Base-by-base conservation (phyloP, 208 protist genomes). In the Acanthamoeba lenticulata region DNA sequence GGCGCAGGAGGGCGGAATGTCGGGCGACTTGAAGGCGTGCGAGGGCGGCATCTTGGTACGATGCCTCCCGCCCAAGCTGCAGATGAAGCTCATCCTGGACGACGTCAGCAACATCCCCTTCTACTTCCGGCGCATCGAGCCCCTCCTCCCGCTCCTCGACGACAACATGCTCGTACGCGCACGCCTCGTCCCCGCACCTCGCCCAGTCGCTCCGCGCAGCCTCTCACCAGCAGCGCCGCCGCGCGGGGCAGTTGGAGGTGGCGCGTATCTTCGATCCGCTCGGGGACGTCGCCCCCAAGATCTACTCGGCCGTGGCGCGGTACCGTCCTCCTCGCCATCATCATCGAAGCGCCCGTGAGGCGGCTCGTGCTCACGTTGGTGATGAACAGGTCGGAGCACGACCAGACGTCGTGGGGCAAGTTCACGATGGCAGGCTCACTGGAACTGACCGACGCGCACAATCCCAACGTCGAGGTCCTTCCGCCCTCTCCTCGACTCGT, bases 101-200 rank as follows among this genome's bases (percentile, higher is more conserved):
- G 67, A 77, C 67, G 67, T 77, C 67, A 77, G 29, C 67, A 77
- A 77, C 19, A 77, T 77, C 21, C 67, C 67, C 36, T 77, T 77
- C 67, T 77, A 77, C 67, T 77, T 77, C 24, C 67, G 67, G 21
- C 32, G 67, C 4, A 77, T 77, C 67, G 67, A 77, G 34, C 67
- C 67, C 67, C 11, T 77, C 67, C 67, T 77, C 15, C 67, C 29
- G 13, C 67, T 77, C 36, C 67, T 77, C 67, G 67, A 77, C 67
- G 67, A 77, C 4, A 38, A 77, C 36, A 77, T 77, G 67, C 19
- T 77, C 34, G 65, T 74, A 74, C 36, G 3, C 2, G 17, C 9
- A 60, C 52, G 3, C 52, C 17, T 21, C 52, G n/a, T n/a, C n/a
- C n/a, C n/a, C n/a, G n/a, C n/a, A n/a, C n/a, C n/a, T n/a, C n/a